Evolutionary conservation across 116 monocot genomes (phyloP).

Genomic region (Cymodocea nodosa): DNA sequence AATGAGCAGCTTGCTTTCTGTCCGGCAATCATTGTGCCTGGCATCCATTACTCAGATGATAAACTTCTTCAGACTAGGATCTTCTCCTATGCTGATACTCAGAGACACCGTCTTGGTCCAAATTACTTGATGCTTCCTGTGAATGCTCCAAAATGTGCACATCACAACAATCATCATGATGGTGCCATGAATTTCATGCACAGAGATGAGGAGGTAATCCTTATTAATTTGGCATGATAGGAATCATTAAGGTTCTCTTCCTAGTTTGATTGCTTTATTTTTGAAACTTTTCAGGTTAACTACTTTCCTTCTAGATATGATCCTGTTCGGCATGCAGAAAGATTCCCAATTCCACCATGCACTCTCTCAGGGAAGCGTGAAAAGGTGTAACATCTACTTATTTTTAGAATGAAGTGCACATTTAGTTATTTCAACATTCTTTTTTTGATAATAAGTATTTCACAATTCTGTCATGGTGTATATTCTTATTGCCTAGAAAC

Average conservation of each 20-base stretch:
- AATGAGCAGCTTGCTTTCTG: constrained; percentile 90
- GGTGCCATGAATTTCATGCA: constrained; percentile 91
- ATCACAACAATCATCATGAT: constrained; percentile 86
- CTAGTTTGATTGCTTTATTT: not conserved
- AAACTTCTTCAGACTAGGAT: constrained; percentile 74
- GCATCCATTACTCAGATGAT: constrained; percentile 79
- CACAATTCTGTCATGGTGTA: too few relatives aligned
- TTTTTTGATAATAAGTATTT: not conserved
- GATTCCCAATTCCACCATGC: constrained; percentile 27
- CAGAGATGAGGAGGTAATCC: constrained; percentile 71
- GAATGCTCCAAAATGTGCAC: constrained; percentile 75
- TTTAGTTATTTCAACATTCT: not conserved
- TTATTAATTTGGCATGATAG: not conserved
- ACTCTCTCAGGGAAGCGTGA: constrained; percentile 2
- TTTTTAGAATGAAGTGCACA: not conserved
- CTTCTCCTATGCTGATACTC: constrained; percentile 87
- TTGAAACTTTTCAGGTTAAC: constrained; percentile 41
- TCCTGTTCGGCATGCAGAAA: constrained; percentile 56
- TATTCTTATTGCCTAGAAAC: too few relatives aligned
- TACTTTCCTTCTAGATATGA: constrained; percentile 86
- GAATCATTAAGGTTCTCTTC: not conserved
- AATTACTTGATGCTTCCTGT: constrained; percentile 78
- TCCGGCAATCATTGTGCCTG: constrained; percentile 74
- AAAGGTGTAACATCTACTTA: not conserved
- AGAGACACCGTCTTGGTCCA: constrained; percentile 76